Percentiles rank a stretch among this genome's conserved stretches.
phyloP scores from a whole-genome alignment of 2,329 filamentous ascomycete species.

The Cylindrodendrum hubeiense region DNA sequence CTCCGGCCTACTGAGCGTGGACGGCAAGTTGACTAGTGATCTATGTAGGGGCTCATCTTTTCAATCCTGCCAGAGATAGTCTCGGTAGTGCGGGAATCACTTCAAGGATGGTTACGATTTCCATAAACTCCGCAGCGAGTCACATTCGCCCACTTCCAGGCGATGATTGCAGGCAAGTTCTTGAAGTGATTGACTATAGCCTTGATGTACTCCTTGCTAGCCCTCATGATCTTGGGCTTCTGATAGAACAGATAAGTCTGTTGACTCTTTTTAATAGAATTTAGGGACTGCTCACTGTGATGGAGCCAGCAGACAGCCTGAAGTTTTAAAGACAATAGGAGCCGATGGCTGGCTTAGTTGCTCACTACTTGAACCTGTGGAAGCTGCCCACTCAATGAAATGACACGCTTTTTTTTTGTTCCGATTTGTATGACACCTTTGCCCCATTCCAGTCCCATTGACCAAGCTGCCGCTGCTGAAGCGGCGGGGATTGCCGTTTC shows the following conservation, averaged over 20 bases:
- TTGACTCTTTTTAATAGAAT: neutral
- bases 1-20: no score
- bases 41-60: slow-evolving; percentile 67
- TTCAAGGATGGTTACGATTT: slow-evolving; percentile 30
- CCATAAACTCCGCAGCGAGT: slow-evolving; percentile 62
- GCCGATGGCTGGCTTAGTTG: no score
- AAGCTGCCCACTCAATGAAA: no score
- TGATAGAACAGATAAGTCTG: slow-evolving; percentile 23
- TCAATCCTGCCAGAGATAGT: slow-evolving; percentile 71
- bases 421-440: no score
- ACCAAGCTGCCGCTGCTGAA: no score
- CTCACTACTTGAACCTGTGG: no score
- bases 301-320: no score
- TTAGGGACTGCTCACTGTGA: neutral
- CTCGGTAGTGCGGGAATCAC: slow-evolving; percentile 65
- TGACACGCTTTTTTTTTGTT: no score
- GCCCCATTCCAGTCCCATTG: no score
- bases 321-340: no score
- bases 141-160: slow-evolving; percentile 67
- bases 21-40: no score
- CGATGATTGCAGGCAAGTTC: slow-evolving; percentile 60
- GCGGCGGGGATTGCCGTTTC: no score
- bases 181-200: slow-evolving; percentile 61
- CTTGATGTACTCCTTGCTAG: slow-evolving; percentile 53
- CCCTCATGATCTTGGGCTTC: slow-evolving; percentile 28